Evolutionary conservation across 495 filamentous ascomycete genomes (phyloP).

Genomic region (Penicillium salamii): DNA sequence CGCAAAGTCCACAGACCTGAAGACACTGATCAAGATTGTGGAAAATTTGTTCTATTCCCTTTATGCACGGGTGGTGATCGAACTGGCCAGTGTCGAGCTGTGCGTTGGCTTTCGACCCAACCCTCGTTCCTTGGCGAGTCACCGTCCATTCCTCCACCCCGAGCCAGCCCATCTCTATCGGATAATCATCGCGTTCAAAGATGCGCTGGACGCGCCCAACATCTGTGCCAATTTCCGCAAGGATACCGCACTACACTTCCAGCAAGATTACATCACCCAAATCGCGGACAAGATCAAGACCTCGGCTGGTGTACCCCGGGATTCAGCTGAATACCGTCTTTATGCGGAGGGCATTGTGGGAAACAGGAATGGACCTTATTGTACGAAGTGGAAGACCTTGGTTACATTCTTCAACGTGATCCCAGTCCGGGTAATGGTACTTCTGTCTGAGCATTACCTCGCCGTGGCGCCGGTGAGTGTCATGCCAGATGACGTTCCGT

Average conservation of each 20-base stretch:
- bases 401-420: constrained; percentile 26
- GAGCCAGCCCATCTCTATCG: constrained; percentile 32
- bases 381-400: constrained; percentile 29
- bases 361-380: constrained; percentile 20
- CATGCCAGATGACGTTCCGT: constrained; percentile 13
- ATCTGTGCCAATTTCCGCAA: constrained; percentile 26
- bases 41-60: constrained; percentile 38
- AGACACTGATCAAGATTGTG: constrained; percentile 26
- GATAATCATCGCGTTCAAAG: constrained; percentile 32
- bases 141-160: constrained; percentile 22
- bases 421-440: constrained; percentile 21
- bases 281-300: constrained; percentile 7
- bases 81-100: constrained; percentile 38
- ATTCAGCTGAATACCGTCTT: constrained; percentile 34
- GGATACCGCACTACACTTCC: constrained; percentile 22
- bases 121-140: constrained; percentile 8
- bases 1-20: constrained; percentile 21
- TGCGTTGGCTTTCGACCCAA: constrained; percentile 27
- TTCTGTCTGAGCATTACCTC: constrained; percentile 38
- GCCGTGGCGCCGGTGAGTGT: constrained; percentile 15
- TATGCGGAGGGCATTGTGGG: constrained; percentile 19
- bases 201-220: constrained; percentile 25
- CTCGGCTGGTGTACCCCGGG: constrained; percentile 13
- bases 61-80: constrained; percentile 36
- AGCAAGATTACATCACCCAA: constrained; percentile 23